Evolutionary conservation across 192 early-diverging fungal genomes (phyloP).

Genomic region (Rhizophagus clarus): DNA sequence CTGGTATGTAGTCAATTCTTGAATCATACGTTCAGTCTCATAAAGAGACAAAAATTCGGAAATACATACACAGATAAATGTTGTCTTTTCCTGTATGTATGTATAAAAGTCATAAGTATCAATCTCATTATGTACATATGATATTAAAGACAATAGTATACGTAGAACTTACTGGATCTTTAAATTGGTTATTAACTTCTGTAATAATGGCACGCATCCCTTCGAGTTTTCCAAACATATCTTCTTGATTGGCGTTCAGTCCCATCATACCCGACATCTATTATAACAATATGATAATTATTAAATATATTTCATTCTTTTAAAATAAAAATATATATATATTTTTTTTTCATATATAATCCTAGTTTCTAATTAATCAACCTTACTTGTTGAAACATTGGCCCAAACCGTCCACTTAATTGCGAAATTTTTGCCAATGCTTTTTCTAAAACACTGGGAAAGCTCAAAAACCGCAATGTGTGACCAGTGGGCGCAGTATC

Average conservation of each 20-base stretch:
- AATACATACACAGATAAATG: conserved; percentile 99
- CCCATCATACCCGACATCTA: conserved; percentile 91
- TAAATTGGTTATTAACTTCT: conserved; percentile 99
- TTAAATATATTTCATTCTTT: neutral
- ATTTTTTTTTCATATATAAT: neutral
- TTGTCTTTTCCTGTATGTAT: conserved; percentile 82
- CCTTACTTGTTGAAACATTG: conserved; percentile 87
- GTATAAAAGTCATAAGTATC: neutral
- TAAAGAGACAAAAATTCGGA: conserved; percentile 99
- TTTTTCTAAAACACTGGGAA: conserved; percentile 97
- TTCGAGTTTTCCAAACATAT: conserved; percentile 94
- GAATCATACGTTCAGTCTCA: conserved; percentile 99
- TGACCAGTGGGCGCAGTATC: conserved; percentile 99
- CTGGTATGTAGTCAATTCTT: conserved; percentile 95
- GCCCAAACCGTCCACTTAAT: conserved; percentile 90
- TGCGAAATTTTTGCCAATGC: conserved; percentile 94
- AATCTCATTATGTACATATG: neutral
- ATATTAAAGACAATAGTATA: neutral
- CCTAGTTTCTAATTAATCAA: neutral
- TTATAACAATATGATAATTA: conserved; percentile 24
- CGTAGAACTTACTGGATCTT: conserved; percentile 79
- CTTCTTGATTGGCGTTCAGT: conserved; percentile 82
- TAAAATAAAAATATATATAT: neutral
- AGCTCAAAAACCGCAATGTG: conserved; percentile 97
- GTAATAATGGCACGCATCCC: conserved; percentile 95